These are phyloP conservation scores for Nicotiana benthamiana DNA, from an alignment of 257 asterid species.

Conservation along the genomic window DNA sequence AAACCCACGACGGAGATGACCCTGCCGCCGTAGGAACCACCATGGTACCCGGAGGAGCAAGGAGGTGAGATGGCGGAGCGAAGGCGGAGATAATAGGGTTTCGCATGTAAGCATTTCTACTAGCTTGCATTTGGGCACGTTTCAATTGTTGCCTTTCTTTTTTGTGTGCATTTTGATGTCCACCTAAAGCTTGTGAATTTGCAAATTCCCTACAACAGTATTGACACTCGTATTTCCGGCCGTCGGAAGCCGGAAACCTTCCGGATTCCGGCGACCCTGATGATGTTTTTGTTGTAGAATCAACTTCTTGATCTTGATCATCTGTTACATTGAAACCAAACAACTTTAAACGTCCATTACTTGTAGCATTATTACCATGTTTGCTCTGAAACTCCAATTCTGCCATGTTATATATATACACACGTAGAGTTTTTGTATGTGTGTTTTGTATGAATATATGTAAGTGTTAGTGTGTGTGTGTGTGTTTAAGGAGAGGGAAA, in stretches of 20 bases:
- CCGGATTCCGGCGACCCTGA: slow-evolving; percentile 41
- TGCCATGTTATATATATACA: slow-evolving; percentile 34
- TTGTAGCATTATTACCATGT: slow-evolving; percentile 23
- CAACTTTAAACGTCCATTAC: slow-evolving; percentile 53
- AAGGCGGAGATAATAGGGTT: slow-evolving; percentile 86
- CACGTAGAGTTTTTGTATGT: not conserved
- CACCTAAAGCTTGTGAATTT: slow-evolving; percentile 93
- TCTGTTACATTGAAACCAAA: slow-evolving; percentile 74
- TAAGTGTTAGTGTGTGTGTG: not conserved
- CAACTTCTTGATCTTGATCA: slow-evolving; percentile 38
- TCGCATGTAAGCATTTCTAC: slow-evolving; percentile 81
- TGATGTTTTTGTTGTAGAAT: slow-evolving; percentile 29
- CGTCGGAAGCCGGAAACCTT: slow-evolving; percentile 36
- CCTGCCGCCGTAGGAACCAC: slow-evolving; percentile 20
- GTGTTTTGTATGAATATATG: not conserved
- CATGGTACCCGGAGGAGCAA: slow-evolving; percentile 40
- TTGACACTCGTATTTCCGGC: slow-evolving; percentile 95
- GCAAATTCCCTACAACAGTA: slow-evolving; percentile 94
- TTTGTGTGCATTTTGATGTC: slow-evolving; percentile 95
- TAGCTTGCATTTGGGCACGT: slow-evolving; percentile 87
- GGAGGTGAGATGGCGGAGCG: slow-evolving; percentile 76
- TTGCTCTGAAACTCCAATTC: slow-evolving; percentile 46
- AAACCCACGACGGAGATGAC: slow-evolving; percentile 54
- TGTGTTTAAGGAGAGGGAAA: not conserved
- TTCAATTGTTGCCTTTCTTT: slow-evolving; percentile 88